Base-by-base conservation (phyloP, 2,329 filamentous ascomycete genomes). In the Xylaria arbuscula region DNA sequence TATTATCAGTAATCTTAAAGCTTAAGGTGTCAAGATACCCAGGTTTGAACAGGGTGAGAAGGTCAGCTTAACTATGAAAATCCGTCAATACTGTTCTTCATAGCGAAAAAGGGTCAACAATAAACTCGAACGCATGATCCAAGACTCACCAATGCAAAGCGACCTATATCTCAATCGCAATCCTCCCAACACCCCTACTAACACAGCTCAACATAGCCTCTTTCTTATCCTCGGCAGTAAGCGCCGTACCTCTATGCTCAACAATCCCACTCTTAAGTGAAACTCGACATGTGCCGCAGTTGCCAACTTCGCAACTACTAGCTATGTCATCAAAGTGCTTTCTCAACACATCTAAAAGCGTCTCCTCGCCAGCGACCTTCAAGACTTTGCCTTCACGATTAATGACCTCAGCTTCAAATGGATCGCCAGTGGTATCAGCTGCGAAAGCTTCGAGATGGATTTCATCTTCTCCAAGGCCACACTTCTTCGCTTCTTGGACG, bases 401-500 rank as follows among this genome's bases (percentile, higher is more conserved):
- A 7, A 77, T 76, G 0, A 91, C 81, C 55, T 87, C 82, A 0
- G 81, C 88, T 48, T 87, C 85, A 70, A 91, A 91, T 0, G 88
- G 85, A 72, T 90, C 87, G 0, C 89, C 88, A 0, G 82, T 82
- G 0, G 82, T 80, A 22, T 85, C 82, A 1, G 85, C 84, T 1
- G 80, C 79, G 68, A 91, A 91, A 0, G 85, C 84, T 76, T 91
- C 89, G 66, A 85, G 88, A 75, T 91, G 88, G 0, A 90, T 80
- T 48, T 88, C 86, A 0, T 82, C 79, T 2, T 83, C 79, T 0
- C 81, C 76, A 0, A 91, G 79, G 0, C 82, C 80, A 9, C 79
- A 78, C 8, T 76, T 77, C 9, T 79, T 78, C 0, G 84, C 83
- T 13, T 81, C 82, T 2, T 72, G 72, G 22, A 74, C 75, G 0